Conservation (phyloP, 2,329 filamentous ascomycete genomes). For the Ophiosphaerella herpotricha region DNA sequence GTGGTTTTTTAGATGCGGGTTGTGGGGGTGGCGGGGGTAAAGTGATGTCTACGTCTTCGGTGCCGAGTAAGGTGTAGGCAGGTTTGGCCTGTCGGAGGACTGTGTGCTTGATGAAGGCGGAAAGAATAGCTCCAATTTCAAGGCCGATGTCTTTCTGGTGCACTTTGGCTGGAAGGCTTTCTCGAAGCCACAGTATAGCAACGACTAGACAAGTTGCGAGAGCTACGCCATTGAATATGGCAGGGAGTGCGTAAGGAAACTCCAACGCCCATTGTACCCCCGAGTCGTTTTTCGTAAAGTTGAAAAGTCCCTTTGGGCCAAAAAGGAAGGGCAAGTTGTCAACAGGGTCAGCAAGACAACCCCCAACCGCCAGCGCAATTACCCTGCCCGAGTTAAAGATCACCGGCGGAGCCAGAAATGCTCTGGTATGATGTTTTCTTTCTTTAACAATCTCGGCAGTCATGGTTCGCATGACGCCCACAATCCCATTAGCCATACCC, state of each 20-base stretch:
- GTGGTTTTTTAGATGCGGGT: constrained; percentile 46
- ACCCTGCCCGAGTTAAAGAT: constrained; percentile 64
- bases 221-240: constrained; percentile 65
- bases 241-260: constrained; percentile 71
- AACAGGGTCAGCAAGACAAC: constrained; percentile 68
- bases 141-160: constrained; percentile 44
- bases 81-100: constrained; percentile 18
- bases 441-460: constrained; percentile 71
- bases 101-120: constrained; percentile 28
- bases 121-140: constrained; percentile 37
- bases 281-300: constrained; percentile 60
- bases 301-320: constrained; percentile 65
- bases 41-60: constrained; percentile 14
- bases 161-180: constrained; percentile 49
- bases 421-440: constrained; percentile 60
- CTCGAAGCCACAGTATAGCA: constrained; percentile 68
- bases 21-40: constrained; percentile 7
- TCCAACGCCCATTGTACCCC: constrained; percentile 66
- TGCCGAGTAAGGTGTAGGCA: constrained; percentile 15
- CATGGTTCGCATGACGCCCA: constrained; percentile 74
- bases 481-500: constrained; percentile 71
- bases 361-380: constrained; percentile 54
- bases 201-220: constrained; percentile 59
- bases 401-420: constrained; percentile 64
- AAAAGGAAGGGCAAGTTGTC: constrained; percentile 64